Evolutionary conservation across 2,329 filamentous ascomycete species (phyloP), one percentile per base, ranked within the genome.

Genomic region (Ophiostoma sp.): DNA sequence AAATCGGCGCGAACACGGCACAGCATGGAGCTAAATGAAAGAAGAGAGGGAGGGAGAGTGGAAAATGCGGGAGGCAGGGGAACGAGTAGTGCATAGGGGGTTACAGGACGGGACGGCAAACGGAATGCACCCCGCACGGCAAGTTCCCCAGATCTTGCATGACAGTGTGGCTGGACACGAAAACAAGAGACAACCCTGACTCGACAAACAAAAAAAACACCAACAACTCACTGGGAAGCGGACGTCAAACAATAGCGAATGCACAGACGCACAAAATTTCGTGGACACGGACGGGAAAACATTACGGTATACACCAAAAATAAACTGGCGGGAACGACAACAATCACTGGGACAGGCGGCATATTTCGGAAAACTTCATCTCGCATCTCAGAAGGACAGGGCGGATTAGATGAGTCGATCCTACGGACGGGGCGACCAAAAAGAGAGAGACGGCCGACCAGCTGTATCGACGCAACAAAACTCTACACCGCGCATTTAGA

Each of bases 1-100:
- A 75, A 78, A 36, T 25, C 48, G 19, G 15, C 39, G 15, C 36
- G 42, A 45, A 69, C 28, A 69, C 66, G n/a, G 66, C 48, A 69
- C 66, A 31, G n/a, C 8, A 9, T 2, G 3, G 66, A 59, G n/a
- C 25, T 5, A 45, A 28, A 25, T 4, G 48, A 42, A 31, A 25
- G 36, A 36, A 9, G 19, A 42, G 15, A 15, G 7, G 12, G 36
- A 59, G 22, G 15, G 12, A 52, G 19, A 52, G 7, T 7, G 57
- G 25, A 28, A 25, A 25, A 64, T 2, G 25, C 11, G 36, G 36
- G 59, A 25, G 22, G 5, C 36, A 45, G 61, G 50, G 48, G 31
- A 22, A 61, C 12, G 36, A 45, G 45, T 12, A 42, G 36, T 12
- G n/a, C 36, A 42, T 45, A 66, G 9, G 36, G 59, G 59, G 33